Base-by-base conservation (phyloP, 306 rosid species). In the Trifolium repens region DNA sequence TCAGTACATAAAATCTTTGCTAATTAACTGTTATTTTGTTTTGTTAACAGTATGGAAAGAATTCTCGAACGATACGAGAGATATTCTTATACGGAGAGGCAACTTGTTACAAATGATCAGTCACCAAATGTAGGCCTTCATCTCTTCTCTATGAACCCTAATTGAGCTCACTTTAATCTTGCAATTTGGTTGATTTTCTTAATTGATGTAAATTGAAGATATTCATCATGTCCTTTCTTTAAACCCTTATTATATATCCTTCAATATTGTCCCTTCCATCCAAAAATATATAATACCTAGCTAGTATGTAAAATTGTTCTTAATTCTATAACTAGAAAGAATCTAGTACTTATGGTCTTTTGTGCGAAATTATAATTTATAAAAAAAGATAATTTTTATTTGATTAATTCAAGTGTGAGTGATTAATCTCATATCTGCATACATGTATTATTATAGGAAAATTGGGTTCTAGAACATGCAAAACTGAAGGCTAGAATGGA, bases 51-150 rank as follows among this genome's bases (percentile, higher is more conserved):
- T 82, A 84, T 88, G 97, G 96, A 89, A 75, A 87, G 76, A 65
- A 91, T 91, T 79, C 89, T 93, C 13, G 97, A 93, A 82, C 91
- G 97, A 58, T 93, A 93, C 49, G 98, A 93, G 55, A 88, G 98
- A 82, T 82, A 83, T 64, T 88, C 97, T 2, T 87, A 85, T 64
- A 76, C 89, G 16, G 98, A 93, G 72, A 89, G 81, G 86, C 96
- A 85, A 80, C 78, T 69, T 67, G 72, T 14, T 61, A 71, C 79
- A 60, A 71, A 71, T 79, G 89, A 85, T 13, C 81, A 75, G 1
- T 78, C 84, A 30, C 62, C 89, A 74, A 79, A 72, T 77, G 98
- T 91, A 88, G 1, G 87, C 15, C 49, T 32, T 64, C 74, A 9
- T 9, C 63, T 16, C 12, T 17, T 2, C 5, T 69, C 37, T 54